Conservation (phyloP, 257 asterid genomes). For the Salvia rosmarinus region DNA sequence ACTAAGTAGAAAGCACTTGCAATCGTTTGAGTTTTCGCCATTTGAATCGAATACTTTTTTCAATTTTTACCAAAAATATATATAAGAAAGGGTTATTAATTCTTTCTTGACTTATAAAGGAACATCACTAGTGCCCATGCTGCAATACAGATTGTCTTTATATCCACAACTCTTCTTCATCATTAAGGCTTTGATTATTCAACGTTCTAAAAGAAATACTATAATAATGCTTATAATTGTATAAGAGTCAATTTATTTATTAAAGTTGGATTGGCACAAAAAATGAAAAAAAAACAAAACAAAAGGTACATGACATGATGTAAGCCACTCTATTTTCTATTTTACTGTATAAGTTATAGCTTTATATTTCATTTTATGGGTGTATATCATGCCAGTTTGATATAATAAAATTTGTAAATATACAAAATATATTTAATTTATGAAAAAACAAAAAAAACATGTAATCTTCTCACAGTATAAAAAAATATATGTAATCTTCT, state of each 20-base stretch:
- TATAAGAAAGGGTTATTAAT: not conserved
- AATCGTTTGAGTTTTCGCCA: slow-evolving; percentile 17
- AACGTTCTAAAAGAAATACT: slow-evolving; percentile 11
- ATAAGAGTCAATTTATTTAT: slow-evolving; percentile 10
- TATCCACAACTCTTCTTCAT: slow-evolving; percentile 35
- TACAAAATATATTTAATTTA: no score
- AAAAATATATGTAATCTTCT: no score
- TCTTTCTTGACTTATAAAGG: slow-evolving; percentile 32
- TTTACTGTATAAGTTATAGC: not conserved
- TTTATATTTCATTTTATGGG: not conserved
- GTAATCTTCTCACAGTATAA: no score
- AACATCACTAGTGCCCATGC: slow-evolving; percentile 30
- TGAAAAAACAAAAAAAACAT: no score
- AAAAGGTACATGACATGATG: not conserved
- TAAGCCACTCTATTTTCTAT: not conserved
- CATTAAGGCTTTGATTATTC: slow-evolving; percentile 38
- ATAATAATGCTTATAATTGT: not conserved
- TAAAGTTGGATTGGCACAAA: not conserved
- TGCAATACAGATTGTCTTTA: slow-evolving; percentile 30
- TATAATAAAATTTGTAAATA: no score
- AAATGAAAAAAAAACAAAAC: not conserved
- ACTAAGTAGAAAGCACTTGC: slow-evolving; percentile 23
- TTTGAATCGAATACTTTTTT: slow-evolving; percentile 16
- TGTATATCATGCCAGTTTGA: no score
- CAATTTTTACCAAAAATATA: slow-evolving; percentile 8